A percentile compares a stretch with the other conserved stretches of the same genome.
Conservation (phyloP, 2,329 filamentous ascomycete genomes). For the Celoporthe dispersa region DNA sequence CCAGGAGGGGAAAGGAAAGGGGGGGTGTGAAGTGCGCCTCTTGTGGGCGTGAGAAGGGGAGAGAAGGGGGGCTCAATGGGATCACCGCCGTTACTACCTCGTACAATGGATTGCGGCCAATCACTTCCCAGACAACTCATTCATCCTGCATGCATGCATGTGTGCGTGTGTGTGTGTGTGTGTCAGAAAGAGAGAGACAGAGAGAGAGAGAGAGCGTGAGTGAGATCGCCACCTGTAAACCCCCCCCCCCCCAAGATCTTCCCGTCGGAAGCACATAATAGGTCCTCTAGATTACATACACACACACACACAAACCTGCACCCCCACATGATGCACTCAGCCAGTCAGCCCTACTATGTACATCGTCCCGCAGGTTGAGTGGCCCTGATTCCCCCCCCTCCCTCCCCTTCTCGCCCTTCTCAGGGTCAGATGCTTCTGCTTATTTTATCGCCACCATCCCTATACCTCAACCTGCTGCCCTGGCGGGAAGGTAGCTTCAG, state of each 20-base stretch:
- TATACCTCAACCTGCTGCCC: not conserved
- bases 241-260: not conserved
- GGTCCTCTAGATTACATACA: not conserved
- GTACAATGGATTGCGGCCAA: no score
- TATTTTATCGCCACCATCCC: not conserved
- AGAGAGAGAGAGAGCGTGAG: not conserved
- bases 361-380: not conserved
- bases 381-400: no score
- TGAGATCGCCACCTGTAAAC: not conserved
- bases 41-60: no score
- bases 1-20: no score
- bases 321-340: not conserved
- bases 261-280: not conserved
- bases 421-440: not conserved
- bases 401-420: not conserved
- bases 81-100: no score
- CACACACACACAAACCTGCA: no score
- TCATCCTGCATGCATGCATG: no score
- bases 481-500: not conserved
- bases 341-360: not conserved
- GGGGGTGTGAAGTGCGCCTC: no score
- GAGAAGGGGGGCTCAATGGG: no score
- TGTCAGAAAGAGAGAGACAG: no score
- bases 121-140: no score
- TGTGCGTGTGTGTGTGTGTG: not conserved